These are phyloP conservation scores for Arthrinium phaeospermum DNA, from an alignment of 2,329 filamentous ascomycete species.

Conservation along the genomic window DNA sequence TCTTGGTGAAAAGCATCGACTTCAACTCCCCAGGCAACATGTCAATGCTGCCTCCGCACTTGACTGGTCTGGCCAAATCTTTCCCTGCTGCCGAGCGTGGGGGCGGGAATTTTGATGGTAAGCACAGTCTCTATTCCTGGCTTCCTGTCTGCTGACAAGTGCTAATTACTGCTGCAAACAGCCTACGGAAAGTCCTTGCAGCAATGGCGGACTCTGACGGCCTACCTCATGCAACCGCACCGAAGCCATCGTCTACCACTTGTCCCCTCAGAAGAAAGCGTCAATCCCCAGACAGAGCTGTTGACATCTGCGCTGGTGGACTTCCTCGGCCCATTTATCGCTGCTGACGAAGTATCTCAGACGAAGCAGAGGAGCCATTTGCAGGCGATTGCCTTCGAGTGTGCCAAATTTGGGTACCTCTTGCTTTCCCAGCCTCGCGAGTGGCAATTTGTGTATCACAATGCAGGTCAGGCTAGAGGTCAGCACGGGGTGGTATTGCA, in stretches of 20 bases:
- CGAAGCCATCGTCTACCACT: background rate
- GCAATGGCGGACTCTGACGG: background rate
- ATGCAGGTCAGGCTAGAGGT: background rate
- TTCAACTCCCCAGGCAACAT: background rate
- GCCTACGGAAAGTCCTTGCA: background rate
- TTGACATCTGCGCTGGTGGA: background rate
- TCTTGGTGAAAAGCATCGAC: background rate
- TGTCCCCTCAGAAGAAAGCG: background rate
- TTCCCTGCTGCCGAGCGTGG: background rate
- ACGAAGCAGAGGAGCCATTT: background rate
- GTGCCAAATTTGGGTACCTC: background rate
- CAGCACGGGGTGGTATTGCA: background rate
- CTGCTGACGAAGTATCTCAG: background rate
- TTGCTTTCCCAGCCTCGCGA: background rate
- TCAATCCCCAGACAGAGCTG: background rate
- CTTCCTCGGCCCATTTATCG: background rate
- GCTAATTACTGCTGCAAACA: background rate
- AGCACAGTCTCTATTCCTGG: fast-evolving
- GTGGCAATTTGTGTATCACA: background rate
- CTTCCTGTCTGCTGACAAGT: background rate
- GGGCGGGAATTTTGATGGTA: background rate
- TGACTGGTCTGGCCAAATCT: background rate
- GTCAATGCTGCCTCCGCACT: background rate
- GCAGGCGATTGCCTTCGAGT: background rate
- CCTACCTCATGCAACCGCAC: background rate